These are phyloP conservation scores for Clausena lansium DNA, from an alignment of 345 rosid genomes.

Conservation along the genomic window DNA sequence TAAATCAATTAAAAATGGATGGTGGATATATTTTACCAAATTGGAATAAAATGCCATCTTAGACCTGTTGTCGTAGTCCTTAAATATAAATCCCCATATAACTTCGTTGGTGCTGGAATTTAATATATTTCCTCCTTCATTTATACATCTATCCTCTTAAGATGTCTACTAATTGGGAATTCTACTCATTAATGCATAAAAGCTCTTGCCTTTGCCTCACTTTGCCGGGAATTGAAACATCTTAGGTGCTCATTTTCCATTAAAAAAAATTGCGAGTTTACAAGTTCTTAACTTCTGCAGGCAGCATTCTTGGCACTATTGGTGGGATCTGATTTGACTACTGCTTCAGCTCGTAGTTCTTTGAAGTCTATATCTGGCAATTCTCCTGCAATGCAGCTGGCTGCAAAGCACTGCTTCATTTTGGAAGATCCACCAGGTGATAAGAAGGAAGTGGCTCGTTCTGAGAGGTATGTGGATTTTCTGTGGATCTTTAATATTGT, in stretches of 20 bases:
- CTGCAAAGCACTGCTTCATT: conserved; percentile 79
- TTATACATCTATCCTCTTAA: background rate
- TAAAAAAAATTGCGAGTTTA: background rate
- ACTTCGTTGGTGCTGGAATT: background rate
- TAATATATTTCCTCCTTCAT: background rate
- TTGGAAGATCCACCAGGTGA: conserved; percentile 87
- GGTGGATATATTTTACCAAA: conserved; percentile 2
- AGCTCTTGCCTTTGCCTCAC: background rate
- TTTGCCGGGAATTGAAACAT: background rate
- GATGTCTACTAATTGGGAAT: background rate
- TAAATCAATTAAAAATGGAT: background rate
- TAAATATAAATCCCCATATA: background rate
- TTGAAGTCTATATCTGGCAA: conserved; percentile 56
- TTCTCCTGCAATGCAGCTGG: conserved; percentile 68
- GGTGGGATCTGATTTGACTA: conserved; percentile 64
- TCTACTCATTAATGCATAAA: background rate
- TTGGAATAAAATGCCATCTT: background rate
- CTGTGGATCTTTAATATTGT: background rate
- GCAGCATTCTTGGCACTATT: conserved; percentile 69
- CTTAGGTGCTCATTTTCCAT: background rate
- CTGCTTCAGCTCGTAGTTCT: conserved; percentile 69
- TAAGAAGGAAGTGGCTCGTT: conserved; percentile 43
- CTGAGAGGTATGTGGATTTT: conserved; percentile 52
- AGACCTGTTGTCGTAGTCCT: background rate
- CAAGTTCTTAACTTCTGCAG: conserved; percentile 35